A percentile compares a stretch with the other conserved stretches of the same genome.
phyloP scores from a whole-genome alignment of 371 early-diverging fungal species.

The Thermomucor indicae-seudaticae region DNA sequence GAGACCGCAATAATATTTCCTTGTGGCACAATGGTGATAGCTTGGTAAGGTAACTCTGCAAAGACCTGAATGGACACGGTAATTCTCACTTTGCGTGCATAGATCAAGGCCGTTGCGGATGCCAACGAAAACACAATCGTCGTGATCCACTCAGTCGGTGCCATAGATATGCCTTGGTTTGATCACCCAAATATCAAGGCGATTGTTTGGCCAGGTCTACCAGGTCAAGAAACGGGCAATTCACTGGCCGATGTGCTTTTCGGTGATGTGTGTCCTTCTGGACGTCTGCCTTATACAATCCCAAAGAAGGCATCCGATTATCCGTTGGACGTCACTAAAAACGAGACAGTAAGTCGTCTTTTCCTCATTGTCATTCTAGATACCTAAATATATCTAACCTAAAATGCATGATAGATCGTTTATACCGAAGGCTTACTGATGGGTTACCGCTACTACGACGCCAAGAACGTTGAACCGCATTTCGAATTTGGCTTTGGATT shows the following conservation, averaged over 20 bases:
- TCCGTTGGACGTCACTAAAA: conserved; percentile 21
- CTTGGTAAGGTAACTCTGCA: conserved; percentile 25
- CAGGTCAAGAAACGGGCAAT: conserved; percentile 64
- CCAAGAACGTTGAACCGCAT: conserved; percentile 40
- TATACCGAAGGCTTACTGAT: conserved; percentile 54
- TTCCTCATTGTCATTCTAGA: not conserved
- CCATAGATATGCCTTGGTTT: conserved; percentile 47
- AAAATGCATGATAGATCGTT: conserved; percentile 14
- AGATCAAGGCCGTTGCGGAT: conserved; percentile 43
- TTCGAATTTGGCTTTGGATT: conserved; percentile 63
- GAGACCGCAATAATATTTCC: conserved; percentile 59
- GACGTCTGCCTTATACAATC: conserved; percentile 60
- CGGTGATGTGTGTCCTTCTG: conserved; percentile 60
- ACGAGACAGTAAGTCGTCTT: not conserved
- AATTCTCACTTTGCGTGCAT: not conserved
- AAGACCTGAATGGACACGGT: not conserved
- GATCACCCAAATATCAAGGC: conserved; percentile 45
- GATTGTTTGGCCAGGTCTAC: conserved; percentile 39
- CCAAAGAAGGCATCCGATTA: conserved; percentile 39
- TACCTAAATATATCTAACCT: not conserved
- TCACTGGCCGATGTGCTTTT: conserved; percentile 59
- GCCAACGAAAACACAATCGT: conserved; percentile 43
- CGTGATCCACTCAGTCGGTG: conserved; percentile 49
- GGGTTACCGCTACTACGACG: conserved; percentile 57
- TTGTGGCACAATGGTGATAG: conserved; percentile 58